Conservation (phyloP, 305 asterid genomes). For the Plantago coronopus region DNA sequence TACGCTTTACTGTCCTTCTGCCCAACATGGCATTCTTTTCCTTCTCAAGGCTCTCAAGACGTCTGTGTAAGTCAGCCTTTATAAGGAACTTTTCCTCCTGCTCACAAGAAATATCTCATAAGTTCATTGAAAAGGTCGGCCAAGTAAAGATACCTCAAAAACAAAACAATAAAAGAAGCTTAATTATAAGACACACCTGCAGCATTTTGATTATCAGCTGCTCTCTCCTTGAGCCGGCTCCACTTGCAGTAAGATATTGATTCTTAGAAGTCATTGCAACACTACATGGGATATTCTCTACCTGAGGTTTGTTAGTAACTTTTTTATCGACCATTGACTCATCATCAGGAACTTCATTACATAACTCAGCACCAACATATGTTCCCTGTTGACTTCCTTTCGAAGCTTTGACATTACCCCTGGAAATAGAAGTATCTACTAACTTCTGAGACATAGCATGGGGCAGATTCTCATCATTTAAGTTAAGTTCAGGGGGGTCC, state of each 20-base stretch:
- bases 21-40: slow-evolving; percentile 61
- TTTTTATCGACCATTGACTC: background rate
- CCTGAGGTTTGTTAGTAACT: slow-evolving; percentile 17
- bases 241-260: slow-evolving; percentile 54
- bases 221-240: slow-evolving; percentile 62
- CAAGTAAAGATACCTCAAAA: slow-evolving; percentile 15
- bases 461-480: slow-evolving; percentile 35
- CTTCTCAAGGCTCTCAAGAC: slow-evolving; percentile 66
- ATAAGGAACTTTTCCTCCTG: slow-evolving; percentile 91
- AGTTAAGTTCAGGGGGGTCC: slow-evolving; percentile 32
- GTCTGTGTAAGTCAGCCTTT: slow-evolving; percentile 75
- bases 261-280: slow-evolving; percentile 42
- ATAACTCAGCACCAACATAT: slow-evolving; percentile 5
- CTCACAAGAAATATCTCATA: slow-evolving; percentile 27
- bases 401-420: slow-evolving; percentile 26
- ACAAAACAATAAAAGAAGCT: slow-evolving; percentile 21
- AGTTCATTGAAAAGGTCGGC: slow-evolving; percentile 18
- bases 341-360: background rate
- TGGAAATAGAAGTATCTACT: slow-evolving; percentile 37
- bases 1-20: slow-evolving; percentile 70
- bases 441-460: too few species aligned
- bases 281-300: slow-evolving; percentile 33
- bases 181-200: slow-evolving; percentile 62
- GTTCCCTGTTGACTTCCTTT: slow-evolving; percentile 29
- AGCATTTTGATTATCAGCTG: slow-evolving; percentile 70